Evolutionary conservation across 306 rosid species (phyloP).

Genomic region (Acacia melanoxylon): DNA sequence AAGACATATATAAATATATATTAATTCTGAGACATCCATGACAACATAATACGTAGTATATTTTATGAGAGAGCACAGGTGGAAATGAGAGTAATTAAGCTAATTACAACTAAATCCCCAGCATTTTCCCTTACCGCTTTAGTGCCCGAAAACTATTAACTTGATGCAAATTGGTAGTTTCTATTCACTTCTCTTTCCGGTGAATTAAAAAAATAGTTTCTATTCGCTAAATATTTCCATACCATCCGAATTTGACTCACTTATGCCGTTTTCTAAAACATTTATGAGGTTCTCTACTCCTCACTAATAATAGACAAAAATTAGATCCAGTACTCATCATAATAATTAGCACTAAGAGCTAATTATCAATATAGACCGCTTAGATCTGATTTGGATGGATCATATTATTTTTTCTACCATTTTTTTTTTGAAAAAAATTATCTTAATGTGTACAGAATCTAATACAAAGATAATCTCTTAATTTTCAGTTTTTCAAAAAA

Average conservation of each 20-base stretch:
- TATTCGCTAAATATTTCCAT: not conserved
- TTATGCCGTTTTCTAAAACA: not conserved
- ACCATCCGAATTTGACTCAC: not conserved
- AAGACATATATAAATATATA: not conserved
- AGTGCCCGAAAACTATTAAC: not conserved
- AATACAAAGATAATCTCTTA: too few species aligned
- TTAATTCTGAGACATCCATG: not conserved
- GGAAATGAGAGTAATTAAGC: not conserved
- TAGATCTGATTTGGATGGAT: too few species aligned
- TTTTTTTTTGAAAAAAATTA: too few species aligned
- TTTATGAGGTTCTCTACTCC: not conserved
- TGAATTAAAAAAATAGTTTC: not conserved
- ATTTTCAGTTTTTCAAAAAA: too few species aligned
- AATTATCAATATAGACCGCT: too few species aligned
- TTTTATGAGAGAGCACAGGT: not conserved
- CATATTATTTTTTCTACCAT: too few species aligned
- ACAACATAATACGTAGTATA: not conserved
- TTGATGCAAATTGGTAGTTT: not conserved
- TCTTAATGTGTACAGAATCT: too few species aligned
- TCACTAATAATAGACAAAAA: not conserved
- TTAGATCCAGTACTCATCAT: too few species aligned
- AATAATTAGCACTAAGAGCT: too few species aligned
- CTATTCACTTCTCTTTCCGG: too few species aligned
- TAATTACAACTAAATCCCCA: not conserved
- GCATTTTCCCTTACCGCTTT: not conserved